These are phyloP conservation scores for Pulveroboletus sp. DNA, from an alignment of 768 basidiomycete species.

Conservation along the genomic window DNA sequence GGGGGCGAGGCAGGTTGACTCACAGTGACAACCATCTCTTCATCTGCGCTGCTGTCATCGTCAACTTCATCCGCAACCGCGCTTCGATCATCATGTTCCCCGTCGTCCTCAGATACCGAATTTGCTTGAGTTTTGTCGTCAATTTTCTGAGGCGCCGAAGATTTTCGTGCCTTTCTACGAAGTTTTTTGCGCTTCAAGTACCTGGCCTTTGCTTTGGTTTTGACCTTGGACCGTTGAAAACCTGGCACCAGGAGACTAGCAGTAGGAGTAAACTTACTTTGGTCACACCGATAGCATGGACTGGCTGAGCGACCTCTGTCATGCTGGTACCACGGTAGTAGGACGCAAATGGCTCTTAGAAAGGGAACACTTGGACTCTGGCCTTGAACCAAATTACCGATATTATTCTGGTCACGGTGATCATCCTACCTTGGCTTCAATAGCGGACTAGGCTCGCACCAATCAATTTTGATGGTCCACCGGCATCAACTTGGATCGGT, in stretches of 20 bases:
- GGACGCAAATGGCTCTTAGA: no score
- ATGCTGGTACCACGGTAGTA: no score
- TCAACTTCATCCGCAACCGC: slow-evolving; percentile 18
- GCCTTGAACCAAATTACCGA: neutral
- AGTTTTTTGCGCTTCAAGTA: slow-evolving; percentile 74
- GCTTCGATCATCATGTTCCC: slow-evolving; percentile 12
- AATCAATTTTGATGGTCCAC: neutral
- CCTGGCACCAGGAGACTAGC: neutral
- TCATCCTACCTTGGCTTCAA: neutral
- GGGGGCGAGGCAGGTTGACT: slow-evolving; percentile 27
- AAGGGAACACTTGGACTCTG: neutral
- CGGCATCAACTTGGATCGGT: slow-evolving; percentile 9
- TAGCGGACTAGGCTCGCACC: neutral
- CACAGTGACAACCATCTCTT: slow-evolving; percentile 5
- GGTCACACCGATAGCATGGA: slow-evolving; percentile 2
- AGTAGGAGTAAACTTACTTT: slow-evolving; percentile 17
- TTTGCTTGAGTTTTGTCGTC: slow-evolving; percentile 19
- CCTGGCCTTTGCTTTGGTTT: slow-evolving; percentile 70
- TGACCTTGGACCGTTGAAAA: slow-evolving; percentile 35
- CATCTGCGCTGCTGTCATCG: slow-evolving; percentile 3
- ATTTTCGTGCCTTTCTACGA: slow-evolving; percentile 52
- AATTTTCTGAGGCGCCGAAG: slow-evolving; percentile 24
- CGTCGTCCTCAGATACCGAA: slow-evolving; percentile 23
- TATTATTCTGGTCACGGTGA: neutral
- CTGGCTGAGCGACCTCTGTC: slow-evolving; percentile 9